Percentiles rank a stretch among this genome's conserved stretches.
Conservation (phyloP, 2,329 filamentous ascomycete species). For the Claviceps digitariae region DNA sequence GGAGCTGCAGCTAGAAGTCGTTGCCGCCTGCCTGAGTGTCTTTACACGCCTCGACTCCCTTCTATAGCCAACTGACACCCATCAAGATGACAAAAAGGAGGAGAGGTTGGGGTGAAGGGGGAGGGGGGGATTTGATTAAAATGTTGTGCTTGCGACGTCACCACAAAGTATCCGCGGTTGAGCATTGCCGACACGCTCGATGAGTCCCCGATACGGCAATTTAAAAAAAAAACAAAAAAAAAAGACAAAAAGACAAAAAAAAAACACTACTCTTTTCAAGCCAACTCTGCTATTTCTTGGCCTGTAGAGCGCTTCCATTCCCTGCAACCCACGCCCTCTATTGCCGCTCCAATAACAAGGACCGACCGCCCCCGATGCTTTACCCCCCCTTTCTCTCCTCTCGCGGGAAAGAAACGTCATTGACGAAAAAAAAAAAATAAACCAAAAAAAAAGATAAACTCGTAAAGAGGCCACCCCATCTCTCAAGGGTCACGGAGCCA, state of each 20-base stretch:
- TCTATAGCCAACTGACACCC: constrained; percentile 40
- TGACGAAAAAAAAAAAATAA: neutral
- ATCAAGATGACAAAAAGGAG: neutral
- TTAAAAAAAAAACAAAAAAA: too few relatives aligned
- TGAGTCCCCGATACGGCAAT: neutral
- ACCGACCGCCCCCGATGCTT: too few relatives aligned
- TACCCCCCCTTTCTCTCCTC: too few relatives aligned
- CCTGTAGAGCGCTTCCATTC: neutral
- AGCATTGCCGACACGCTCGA: neutral
- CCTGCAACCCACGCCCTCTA: neutral
- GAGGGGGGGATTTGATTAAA: neutral
- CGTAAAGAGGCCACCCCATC: too few relatives aligned
- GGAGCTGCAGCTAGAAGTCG: constrained; percentile 92
- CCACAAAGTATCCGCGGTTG: neutral
- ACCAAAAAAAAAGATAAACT: neutral
- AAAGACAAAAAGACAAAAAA: too few relatives aligned
- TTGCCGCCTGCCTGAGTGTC: constrained; percentile 90
- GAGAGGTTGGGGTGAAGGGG: too few relatives aligned
- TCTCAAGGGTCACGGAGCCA: too few relatives aligned
- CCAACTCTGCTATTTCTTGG: neutral
- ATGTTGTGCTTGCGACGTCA: neutral
- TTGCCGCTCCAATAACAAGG: neutral
- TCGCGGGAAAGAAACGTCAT: neutral
- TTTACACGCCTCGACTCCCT: constrained; percentile 96
- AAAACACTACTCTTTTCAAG: too few relatives aligned